Base-by-base conservation (phyloP, 1,284 basidiomycete genomes). In the Heterobasidion parviporum region DNA sequence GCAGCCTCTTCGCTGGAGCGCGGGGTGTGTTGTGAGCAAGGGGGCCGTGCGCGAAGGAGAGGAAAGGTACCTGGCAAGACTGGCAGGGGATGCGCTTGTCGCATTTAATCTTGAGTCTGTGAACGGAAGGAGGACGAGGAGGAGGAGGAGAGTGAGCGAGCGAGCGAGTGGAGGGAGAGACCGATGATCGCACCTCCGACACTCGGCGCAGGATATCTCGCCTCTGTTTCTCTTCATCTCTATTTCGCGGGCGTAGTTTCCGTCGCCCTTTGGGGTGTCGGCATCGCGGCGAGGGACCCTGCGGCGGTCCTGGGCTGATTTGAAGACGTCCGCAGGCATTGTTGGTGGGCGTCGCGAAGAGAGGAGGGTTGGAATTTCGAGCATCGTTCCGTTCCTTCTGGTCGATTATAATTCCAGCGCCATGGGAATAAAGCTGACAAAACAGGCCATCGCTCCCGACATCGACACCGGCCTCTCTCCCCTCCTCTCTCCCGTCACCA, bases 51-150 rank as follows among this genome's bases (percentile, higher is more conserved):
- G 35, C 47, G 53, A 35, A 26, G 45, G 16, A 20, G 36, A 38
- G 38, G 26, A 46, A 51, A 63, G 70, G 41, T 65, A 81, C 82
- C 72, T 82, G 81, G 65, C 83, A 86, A 8, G 82, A 83, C 63
- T 82, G 81, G 64, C 83, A 85, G 8, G 85, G 84, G 57, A 88
- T 84, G 60, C 84, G 77, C 74, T 87, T 88, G 76, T 88, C 85
- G 70, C 86, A 89, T 65, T 82, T 85, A 62, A 85, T 81, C 69
- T 85, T 87, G 68, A 83, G 77, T 69, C 86, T 87, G 59, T 15
- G 38, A n/a, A 52, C 41, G 43, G 38, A 41, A 59, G 57, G 61
- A 56, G 52, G 58, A 54, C 38, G 45, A 52, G 16, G 43, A 32
- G 35, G 4, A 15, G 38, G 16, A 52, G 41, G 43, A 44, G 44